Percentiles rank a stretch among this genome's conserved stretches.
These are phyloP conservation scores for Chytriomyces confervae DNA, from an alignment of 192 early-diverging fungal genomes.

Conservation along the genomic window DNA sequence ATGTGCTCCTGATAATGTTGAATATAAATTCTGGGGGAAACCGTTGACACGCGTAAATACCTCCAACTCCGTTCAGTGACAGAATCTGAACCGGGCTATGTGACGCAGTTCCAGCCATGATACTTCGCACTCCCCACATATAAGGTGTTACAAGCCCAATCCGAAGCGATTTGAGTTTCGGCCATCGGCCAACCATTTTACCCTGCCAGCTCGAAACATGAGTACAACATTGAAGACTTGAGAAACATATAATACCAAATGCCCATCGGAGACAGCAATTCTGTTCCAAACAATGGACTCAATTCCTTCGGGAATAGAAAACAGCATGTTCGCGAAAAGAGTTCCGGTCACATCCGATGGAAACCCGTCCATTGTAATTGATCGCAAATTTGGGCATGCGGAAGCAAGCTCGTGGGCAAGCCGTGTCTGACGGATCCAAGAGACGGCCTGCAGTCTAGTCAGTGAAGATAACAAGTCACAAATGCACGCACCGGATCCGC, in stretches of 20 bases:
- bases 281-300: constrained; percentile 9
- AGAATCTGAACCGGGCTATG: neutral
- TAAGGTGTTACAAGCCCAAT: constrained; percentile 30
- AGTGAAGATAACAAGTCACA: neutral
- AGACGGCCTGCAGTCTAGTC: neutral
- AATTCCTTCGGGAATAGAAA: constrained; percentile 2
- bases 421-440: constrained; percentile 17
- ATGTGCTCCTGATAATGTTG: neutral
- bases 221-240: neutral
- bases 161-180: neutral
- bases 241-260: neutral
- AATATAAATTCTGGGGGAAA: neutral
- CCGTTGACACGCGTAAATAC: neutral
- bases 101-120: neutral
- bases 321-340: constrained; percentile 12
- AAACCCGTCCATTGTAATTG: constrained; percentile 17
- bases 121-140: constrained; percentile 29
- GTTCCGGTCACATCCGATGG: constrained; percentile 27
- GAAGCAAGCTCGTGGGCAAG: constrained; percentile 7
- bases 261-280: constrained; percentile 22
- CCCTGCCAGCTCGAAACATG: neutral
- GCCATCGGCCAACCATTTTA: constrained; percentile 30
- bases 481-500: neutral
- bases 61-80: constrained; percentile 20
- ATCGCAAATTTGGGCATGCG: constrained; percentile 7